These are phyloP conservation scores for Talaromyces funiculosus DNA, from an alignment of 2,329 filamentous ascomycete species.

Conservation along the genomic window DNA sequence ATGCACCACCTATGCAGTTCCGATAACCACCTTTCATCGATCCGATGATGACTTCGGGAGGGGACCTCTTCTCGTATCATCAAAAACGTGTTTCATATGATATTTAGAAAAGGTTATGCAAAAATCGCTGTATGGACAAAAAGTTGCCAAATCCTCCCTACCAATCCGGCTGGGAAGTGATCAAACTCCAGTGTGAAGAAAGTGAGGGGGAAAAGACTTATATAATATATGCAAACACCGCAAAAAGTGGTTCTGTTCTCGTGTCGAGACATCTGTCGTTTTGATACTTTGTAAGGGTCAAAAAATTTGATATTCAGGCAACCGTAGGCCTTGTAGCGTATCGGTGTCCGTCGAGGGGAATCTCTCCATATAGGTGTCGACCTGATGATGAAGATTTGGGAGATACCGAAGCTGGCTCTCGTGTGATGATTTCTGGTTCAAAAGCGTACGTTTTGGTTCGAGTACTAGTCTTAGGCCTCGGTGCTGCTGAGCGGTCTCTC, in stretches of 20 bases:
- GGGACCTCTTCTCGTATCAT: neutral
- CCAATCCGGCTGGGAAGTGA: neutral
- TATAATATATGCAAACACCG: neutral
- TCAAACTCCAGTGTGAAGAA: neutral
- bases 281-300: neutral
- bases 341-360: slow-evolving; percentile 21
- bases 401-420: slow-evolving; percentile 18
- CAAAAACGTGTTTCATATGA: neutral
- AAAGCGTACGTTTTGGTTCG: slow-evolving; percentile 29
- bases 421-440: slow-evolving; percentile 21
- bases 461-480: slow-evolving; percentile 19
- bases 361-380: slow-evolving; percentile 22
- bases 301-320: slow-evolving; percentile 12
- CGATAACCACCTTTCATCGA: neutral
- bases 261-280: slow-evolving; percentile 8
- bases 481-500: slow-evolving; percentile 10
- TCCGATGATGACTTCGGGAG: neutral
- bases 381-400: slow-evolving; percentile 19
- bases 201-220: too few species aligned
- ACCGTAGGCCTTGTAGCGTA: slow-evolving; percentile 7
- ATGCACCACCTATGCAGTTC: slow-evolving; percentile 1
- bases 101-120: slow-evolving; percentile 1
- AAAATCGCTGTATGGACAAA: neutral
- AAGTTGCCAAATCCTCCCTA: neutral
- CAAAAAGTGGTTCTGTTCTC: neutral